phyloP scores from a whole-genome alignment of 208 protist species.

The Spongospora subterranea region DNA sequence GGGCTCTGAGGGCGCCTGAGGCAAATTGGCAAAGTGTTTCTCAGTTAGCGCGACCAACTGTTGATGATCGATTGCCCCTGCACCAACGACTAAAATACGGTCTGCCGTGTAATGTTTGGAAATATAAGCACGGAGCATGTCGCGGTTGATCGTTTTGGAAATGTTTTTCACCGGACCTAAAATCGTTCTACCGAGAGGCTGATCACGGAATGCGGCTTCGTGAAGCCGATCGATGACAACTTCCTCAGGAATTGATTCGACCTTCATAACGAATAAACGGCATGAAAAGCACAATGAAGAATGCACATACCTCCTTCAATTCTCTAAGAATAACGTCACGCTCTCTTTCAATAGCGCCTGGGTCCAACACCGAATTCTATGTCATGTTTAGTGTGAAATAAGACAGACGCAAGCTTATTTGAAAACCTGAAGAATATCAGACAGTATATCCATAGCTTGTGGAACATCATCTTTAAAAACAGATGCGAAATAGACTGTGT shows the following conservation, averaged over 20 bases:
- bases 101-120: slow-evolving; percentile 93
- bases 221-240: slow-evolving; percentile 96
- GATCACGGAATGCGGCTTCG: slow-evolving; percentile 88
- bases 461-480: slow-evolving; percentile 88
- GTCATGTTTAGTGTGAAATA: neutral
- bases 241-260: slow-evolving; percentile 75
- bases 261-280: neutral
- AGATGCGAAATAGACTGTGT: slow-evolving; percentile 87
- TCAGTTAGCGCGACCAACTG: slow-evolving; percentile 86
- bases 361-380: slow-evolving; percentile 55
- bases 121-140: slow-evolving; percentile 88
- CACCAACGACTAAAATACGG: slow-evolving; percentile 93
- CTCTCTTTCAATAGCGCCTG: slow-evolving; percentile 88
- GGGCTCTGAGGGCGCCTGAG: slow-evolving; percentile 64
- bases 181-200: slow-evolving; percentile 91
- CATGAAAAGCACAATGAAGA: slow-evolving; percentile 67
- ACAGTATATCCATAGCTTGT: slow-evolving; percentile 91
- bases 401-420: slow-evolving; percentile 52
- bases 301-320: slow-evolving; percentile 93
- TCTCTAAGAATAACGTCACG: slow-evolving; percentile 91
- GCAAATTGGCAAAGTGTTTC: slow-evolving; percentile 84
- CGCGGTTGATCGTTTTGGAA: slow-evolving; percentile 75
- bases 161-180: slow-evolving; percentile 96
- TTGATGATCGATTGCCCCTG: slow-evolving; percentile 91
- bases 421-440: slow-evolving; percentile 93